Evolutionary conservation across 495 filamentous ascomycete genomes (phyloP).

Genomic region (Chlorociboria aeruginascens): DNA sequence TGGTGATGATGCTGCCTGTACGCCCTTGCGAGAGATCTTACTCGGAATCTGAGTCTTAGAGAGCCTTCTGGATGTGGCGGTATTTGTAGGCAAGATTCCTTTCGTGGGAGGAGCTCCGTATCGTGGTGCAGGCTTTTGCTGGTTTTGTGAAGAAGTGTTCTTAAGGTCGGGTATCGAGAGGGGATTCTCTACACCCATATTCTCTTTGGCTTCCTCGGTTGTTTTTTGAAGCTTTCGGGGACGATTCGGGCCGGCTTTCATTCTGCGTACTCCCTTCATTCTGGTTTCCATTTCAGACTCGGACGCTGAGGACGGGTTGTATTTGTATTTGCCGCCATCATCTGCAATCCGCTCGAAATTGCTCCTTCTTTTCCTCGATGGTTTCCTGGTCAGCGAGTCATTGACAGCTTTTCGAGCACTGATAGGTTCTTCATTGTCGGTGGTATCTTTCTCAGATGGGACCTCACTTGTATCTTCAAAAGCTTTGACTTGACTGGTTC

Average conservation of each 20-base stretch:
- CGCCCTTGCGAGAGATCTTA: not conserved
- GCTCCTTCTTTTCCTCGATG: conserved; percentile 7
- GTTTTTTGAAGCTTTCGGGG: not conserved
- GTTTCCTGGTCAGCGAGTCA: not conserved
- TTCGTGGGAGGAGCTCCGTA: not conserved
- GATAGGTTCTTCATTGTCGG: not conserved
- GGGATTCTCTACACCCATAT: too few species aligned
- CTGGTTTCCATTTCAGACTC: conserved; percentile 7
- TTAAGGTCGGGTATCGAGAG: too few species aligned
- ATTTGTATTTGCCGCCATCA: conserved; percentile 7
- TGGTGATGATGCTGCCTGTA: not conserved
- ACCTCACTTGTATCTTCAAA: not conserved
- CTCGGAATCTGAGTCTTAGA: not conserved
- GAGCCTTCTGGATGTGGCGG: not conserved
- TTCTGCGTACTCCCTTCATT: not conserved
- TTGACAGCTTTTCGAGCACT: not conserved
- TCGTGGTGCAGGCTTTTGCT: not conserved
- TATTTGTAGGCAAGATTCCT: not conserved
- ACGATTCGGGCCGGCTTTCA: not conserved
- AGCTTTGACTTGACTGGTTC: not conserved
- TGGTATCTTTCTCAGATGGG: not conserved
- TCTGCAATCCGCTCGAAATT: conserved; percentile 3
- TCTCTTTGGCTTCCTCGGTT: not conserved
- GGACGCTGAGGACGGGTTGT: not conserved
- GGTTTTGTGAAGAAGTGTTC: not conserved